phyloP scores from a whole-genome alignment of 495 filamentous ascomycete genomes.

The Aspergillus taichungensis region DNA sequence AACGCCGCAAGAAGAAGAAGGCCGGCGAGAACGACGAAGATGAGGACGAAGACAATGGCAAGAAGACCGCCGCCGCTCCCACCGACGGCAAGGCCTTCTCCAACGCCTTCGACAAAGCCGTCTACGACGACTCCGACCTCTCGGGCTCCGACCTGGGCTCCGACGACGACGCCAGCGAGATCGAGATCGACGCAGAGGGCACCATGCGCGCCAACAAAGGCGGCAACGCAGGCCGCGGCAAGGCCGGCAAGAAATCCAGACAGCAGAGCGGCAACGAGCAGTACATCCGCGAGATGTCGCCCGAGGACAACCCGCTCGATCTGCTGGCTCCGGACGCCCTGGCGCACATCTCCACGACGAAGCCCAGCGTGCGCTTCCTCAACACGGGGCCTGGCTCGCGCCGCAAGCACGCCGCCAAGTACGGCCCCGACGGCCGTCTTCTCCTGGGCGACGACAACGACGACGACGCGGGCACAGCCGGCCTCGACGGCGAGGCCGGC shows the following conservation, averaged over 20 bases:
- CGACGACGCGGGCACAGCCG: slow-evolving; percentile 52
- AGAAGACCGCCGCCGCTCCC: slow-evolving; percentile 2
- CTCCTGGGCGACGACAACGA: slow-evolving; percentile 56
- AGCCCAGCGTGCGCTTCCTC: slow-evolving; percentile 52
- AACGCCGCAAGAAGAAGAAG: slow-evolving; percentile 77
- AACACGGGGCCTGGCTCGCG: slow-evolving; percentile 34
- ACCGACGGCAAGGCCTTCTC: slow-evolving; percentile 46
- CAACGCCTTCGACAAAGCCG: slow-evolving; percentile 89
- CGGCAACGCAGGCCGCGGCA: slow-evolving; percentile 25
- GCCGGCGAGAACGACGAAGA: slow-evolving; percentile 47
- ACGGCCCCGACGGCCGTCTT: slow-evolving; percentile 80
- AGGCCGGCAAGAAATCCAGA: slow-evolving; percentile 30
- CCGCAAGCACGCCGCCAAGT: slow-evolving; percentile 52
- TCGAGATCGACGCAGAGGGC: slow-evolving; percentile 42
- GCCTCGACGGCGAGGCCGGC: slow-evolving; percentile 35
- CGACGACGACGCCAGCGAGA: slow-evolving; percentile 52
- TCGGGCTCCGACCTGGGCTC: slow-evolving; percentile 57
- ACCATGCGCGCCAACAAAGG: slow-evolving; percentile 26
- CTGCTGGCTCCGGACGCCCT: slow-evolving; percentile 80
- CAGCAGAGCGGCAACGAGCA: slow-evolving; percentile 45
- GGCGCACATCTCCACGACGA: slow-evolving; percentile 86
- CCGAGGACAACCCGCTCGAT: slow-evolving; percentile 85
- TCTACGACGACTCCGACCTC: slow-evolving; percentile 86
- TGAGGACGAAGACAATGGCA: slow-evolving; percentile 35
- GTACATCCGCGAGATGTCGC: slow-evolving; percentile 79